phyloP scores from a whole-genome alignment of 805 yeast genomes.

The Lachancea nothofagi region DNA sequence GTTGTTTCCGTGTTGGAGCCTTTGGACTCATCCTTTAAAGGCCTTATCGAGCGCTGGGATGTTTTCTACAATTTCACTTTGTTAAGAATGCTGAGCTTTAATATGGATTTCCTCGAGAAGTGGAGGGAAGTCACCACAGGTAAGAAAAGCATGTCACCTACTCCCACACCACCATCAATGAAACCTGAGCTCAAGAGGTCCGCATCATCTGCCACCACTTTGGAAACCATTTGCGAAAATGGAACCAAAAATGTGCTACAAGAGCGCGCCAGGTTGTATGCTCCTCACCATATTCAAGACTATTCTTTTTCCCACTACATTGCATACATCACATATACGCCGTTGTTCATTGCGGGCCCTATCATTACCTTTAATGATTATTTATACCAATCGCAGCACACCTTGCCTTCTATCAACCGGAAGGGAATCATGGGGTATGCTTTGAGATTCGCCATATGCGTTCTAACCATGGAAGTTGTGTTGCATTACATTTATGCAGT shows the following conservation, averaged over 20 bases:
- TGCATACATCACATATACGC: conserved; percentile 78
- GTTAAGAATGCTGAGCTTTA: conserved; percentile 76
- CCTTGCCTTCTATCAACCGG: conserved; percentile 53
- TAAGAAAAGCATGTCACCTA: conserved; percentile 3
- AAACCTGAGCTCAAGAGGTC: conserved; percentile 23
- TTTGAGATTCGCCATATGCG: conserved; percentile 61
- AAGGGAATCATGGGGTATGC: conserved; percentile 57
- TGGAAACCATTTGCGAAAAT: conserved; percentile 18
- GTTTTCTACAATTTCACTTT: conserved; percentile 89
- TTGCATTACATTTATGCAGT: conserved; percentile 88
- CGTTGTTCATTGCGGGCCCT: conserved; percentile 93
- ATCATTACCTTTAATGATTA: conserved; percentile 89
- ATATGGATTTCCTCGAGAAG: conserved; percentile 62
- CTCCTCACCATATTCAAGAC: conserved; percentile 54
- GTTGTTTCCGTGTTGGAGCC: conserved; percentile 39
- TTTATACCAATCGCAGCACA: conserved; percentile 59
- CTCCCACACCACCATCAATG: conserved; percentile 2
- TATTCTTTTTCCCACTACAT: conserved; percentile 63
- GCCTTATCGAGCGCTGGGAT: conserved; percentile 89
- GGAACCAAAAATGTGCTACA: conserved; percentile 22
- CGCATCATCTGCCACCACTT: conserved; percentile 13
- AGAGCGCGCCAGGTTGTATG: conserved; percentile 61
- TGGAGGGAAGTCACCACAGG: conserved; percentile 15
- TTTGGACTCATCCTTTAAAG: conserved; percentile 59
- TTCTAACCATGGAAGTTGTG: conserved; percentile 82